These are phyloP conservation scores for Syncephalastrum racemosum DNA, from an alignment of 371 early-diverging fungal species.

Conservation along the genomic window DNA sequence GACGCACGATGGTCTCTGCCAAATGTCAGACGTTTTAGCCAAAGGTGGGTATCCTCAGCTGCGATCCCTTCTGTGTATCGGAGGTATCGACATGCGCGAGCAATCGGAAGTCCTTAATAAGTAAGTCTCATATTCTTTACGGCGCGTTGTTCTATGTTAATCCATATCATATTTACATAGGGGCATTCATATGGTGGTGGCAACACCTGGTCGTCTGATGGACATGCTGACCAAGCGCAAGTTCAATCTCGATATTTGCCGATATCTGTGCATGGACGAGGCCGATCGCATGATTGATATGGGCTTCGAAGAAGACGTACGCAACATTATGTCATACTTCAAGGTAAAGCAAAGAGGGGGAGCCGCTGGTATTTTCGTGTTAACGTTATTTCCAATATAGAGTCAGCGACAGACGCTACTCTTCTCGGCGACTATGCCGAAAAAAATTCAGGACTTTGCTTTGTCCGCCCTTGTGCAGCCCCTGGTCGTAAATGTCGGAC, in stretches of 20 bases:
- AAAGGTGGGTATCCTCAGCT: constrained; percentile 72
- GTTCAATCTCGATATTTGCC: constrained; percentile 78
- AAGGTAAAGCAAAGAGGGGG: constrained; percentile 46
- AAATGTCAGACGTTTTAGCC: constrained; percentile 63
- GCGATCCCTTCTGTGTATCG: constrained; percentile 84
- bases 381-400: constrained; percentile 14
- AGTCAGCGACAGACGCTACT: constrained; percentile 85
- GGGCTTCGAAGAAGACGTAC: constrained; percentile 96
- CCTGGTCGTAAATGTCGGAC: constrained; percentile 96
- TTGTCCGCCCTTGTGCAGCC: constrained; percentile 86
- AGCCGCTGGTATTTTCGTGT: background rate
- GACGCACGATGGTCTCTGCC: constrained; percentile 74
- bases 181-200: constrained; percentile 82
- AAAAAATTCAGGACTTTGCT: constrained; percentile 96
- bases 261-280: constrained; percentile 94
- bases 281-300: constrained; percentile 99
- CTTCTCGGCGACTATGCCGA: constrained; percentile 98
- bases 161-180: constrained; percentile 26
- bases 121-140: constrained; percentile 21
- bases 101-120: constrained; percentile 70
- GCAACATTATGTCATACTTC: constrained; percentile 91
- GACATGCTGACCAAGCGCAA: constrained; percentile 83
- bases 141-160: background rate
- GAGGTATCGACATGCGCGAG: constrained; percentile 92
- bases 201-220: constrained; percentile 95